Evolutionary conservation across 257 asterid species (phyloP).

Genomic region (Ilex aquifolium): DNA sequence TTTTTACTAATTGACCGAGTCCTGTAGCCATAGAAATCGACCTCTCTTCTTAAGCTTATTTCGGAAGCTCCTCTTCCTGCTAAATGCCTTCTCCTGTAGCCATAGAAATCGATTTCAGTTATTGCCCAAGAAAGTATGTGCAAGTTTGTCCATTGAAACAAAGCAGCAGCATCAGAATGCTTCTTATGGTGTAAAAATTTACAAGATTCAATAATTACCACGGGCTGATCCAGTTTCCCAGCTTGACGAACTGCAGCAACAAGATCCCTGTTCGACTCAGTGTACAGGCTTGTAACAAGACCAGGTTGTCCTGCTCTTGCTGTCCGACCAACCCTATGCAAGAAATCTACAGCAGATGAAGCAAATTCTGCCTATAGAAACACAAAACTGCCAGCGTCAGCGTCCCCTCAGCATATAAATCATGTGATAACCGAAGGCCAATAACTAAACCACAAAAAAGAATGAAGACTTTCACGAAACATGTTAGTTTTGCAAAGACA

Average conservation of each 20-base stretch:
- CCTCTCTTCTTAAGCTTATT: slow-evolving; percentile 86
- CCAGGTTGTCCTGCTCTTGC: slow-evolving; percentile 96
- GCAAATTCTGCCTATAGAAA: slow-evolving; percentile 84
- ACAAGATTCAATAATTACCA: slow-evolving; percentile 45
- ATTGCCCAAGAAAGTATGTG: background rate
- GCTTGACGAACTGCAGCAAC: slow-evolving; percentile 88
- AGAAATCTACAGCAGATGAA: slow-evolving; percentile 81
- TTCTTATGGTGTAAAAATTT: background rate
- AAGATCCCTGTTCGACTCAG: slow-evolving; percentile 63
- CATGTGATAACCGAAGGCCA: too few species aligned
- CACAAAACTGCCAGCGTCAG: background rate
- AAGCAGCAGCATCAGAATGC: too few species aligned
- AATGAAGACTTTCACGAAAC: too few species aligned
- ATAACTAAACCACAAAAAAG: too few species aligned
- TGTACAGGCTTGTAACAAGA: slow-evolving; percentile 75
- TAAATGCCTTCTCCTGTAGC: slow-evolving; percentile 85
- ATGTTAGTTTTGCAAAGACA: too few species aligned
- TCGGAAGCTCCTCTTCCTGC: slow-evolving; percentile 92
- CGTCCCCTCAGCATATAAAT: background rate
- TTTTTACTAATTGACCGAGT: too few species aligned
- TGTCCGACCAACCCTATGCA: slow-evolving; percentile 97
- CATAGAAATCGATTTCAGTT: slow-evolving; percentile 11
- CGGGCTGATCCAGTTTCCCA: slow-evolving; percentile 56
- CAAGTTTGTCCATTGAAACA: background rate
- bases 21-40: background rate